Conservation (phyloP, 345 rosid species). For the Corymbia maculata region DNA sequence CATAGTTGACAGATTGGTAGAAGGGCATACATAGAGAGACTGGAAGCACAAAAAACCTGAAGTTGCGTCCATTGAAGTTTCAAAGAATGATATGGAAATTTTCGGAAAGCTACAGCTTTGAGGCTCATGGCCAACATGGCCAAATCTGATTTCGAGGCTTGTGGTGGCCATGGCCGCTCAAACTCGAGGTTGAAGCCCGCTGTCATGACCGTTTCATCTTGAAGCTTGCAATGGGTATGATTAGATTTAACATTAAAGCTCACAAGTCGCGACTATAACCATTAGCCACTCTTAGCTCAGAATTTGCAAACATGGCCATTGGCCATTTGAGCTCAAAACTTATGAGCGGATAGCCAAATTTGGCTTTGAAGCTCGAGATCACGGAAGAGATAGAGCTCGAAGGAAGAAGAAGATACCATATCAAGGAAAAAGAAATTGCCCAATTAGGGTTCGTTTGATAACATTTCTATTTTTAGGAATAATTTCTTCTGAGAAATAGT, state of each 20-base stretch:
- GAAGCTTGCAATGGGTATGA: background rate
- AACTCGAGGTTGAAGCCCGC: background rate
- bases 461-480: no score
- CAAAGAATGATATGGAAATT: background rate
- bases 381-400: background rate
- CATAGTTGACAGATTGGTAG: background rate
- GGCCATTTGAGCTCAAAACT: background rate
- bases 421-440: background rate
- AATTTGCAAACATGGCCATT: background rate
- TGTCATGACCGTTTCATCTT: background rate
- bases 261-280: background rate
- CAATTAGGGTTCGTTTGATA: no score
- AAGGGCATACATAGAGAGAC: background rate
- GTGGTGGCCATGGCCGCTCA: background rate
- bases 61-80: background rate
- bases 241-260: background rate
- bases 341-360: background rate
- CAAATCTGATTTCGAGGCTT: background rate
- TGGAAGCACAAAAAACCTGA: background rate
- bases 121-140: background rate
- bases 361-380: background rate
- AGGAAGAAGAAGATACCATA: background rate
- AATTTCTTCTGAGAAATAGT: no score
- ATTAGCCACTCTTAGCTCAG: background rate
- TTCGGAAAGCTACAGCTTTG: background rate